Evolutionary conservation across 2,329 filamentous ascomycete species (phyloP), one percentile per base, ranked within the genome.

Genomic region (Metarhizium guizhouense): DNA sequence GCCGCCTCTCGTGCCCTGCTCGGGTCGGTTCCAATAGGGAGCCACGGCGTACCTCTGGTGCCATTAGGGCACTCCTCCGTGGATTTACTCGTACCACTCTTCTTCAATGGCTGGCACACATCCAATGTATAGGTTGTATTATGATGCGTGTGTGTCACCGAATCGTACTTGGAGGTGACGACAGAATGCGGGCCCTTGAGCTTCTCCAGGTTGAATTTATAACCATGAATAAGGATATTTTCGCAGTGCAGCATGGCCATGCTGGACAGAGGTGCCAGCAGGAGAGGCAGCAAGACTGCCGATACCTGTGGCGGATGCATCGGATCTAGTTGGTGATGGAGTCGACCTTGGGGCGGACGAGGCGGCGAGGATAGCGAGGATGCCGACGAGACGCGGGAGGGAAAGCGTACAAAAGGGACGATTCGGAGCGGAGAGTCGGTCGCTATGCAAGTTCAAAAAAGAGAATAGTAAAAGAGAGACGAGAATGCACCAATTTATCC

Each of bases 71-170:
- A 95, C 64, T 85, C 74, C 42, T 84, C 75, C 6, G 76, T 70
- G 61, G 79, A 77, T 18, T 74, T 72, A 1, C 76, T 73, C 29
- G 80, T 80, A 47, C 81, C 82, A 52, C 77, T 79, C 67, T 81
- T 80, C 68, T 82, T 81, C 60, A 96, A 72, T 6, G 82, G 76
- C 53, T 76, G 72, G 73, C 90, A 95, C 51, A 95, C 77, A 64
- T 95, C 87, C 56, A 95, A 67, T 1, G 88, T 92, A 70, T 90
- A 95, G 47, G 89, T 93, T 30, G 84, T 90, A 69, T 94, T 94
- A 56, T 62, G 62, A 53, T 71, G 65, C 58, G 76, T 77, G 32
- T 81, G 74, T 16, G 76, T 75, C 16, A 75, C 78, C 20, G 78
- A 77, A 38, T 78, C 70, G 59, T 77, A 74, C 62, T 76, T 76